Evolutionary conservation across 768 basidiomycete genomes (phyloP).

Genomic region (Daedalea quercina): DNA sequence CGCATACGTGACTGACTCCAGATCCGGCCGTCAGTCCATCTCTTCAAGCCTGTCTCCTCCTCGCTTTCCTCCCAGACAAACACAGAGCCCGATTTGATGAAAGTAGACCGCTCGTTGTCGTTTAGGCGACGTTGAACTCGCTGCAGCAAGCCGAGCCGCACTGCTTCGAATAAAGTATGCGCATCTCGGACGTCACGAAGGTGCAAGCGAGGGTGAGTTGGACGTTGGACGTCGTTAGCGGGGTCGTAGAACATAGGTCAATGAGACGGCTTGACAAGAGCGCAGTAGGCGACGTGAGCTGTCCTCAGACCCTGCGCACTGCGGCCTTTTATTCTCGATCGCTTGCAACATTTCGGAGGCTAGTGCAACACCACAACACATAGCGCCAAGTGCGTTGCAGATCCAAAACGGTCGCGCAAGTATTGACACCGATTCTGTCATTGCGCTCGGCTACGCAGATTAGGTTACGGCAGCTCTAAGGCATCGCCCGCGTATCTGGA

Average conservation of each 20-base stretch:
- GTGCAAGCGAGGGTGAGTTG: constrained; percentile 59
- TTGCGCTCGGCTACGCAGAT: background rate
- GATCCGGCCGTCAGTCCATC: constrained; percentile 67
- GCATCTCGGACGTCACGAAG: constrained; percentile 62
- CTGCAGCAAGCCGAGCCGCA: constrained; percentile 43
- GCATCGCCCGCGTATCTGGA: background rate
- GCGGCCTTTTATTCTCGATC: background rate
- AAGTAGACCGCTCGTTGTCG: constrained; percentile 48
- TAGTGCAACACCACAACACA: background rate
- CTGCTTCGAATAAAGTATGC: constrained; percentile 60
- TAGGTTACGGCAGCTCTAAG: background rate
- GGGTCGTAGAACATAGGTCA: constrained; percentile 28
- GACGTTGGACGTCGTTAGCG: constrained; percentile 45
- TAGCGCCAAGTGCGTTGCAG: background rate
- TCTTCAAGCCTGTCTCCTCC: constrained; percentile 55
- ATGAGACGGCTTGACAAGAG: background rate
- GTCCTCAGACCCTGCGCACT: background rate
- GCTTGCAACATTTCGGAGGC: background rate
- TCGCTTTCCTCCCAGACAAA: constrained; percentile 71
- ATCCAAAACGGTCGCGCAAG: background rate
- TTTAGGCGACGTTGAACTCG: constrained; percentile 52
- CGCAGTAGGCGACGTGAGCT: background rate
- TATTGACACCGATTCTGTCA: background rate
- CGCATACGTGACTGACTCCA: constrained; percentile 67
- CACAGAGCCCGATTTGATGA: constrained; percentile 53